These are phyloP conservation scores for Leersia perrieri DNA, from an alignment of 176 grass and related monocot genomes.

Conservation along the genomic window DNA sequence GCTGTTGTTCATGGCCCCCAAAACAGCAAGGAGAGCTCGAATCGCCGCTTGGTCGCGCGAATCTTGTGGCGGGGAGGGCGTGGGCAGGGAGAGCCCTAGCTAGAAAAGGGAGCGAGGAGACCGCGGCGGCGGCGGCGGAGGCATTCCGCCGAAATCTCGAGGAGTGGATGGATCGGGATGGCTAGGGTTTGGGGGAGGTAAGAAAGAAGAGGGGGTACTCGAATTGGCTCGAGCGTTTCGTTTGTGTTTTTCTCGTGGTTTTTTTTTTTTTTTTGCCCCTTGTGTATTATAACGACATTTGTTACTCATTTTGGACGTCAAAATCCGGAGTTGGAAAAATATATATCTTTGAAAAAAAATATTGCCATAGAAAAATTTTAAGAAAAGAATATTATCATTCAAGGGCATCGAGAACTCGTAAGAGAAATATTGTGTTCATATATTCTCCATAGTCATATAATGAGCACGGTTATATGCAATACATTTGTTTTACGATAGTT, in stretches of 20 bases:
- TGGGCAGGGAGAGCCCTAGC: neutral
- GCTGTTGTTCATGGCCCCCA: slow-evolving; percentile 65
- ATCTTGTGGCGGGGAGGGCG: neutral
- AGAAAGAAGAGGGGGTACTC: slow-evolving; percentile 3
- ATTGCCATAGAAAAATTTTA: too few species aligned
- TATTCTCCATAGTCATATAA: too few species aligned
- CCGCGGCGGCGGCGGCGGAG: slow-evolving; percentile 29
- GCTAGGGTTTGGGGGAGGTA: slow-evolving; percentile 55
- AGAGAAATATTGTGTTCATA: too few species aligned
- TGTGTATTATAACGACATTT: neutral
- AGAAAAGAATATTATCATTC: too few species aligned
- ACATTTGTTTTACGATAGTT: too few species aligned
- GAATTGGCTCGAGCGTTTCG: slow-evolving; percentile 31
- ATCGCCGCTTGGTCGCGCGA: slow-evolving; percentile 15
- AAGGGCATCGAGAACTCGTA: too few species aligned
- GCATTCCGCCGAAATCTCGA: slow-evolving; percentile 47
- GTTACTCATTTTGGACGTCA: neutral
- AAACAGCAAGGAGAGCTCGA: slow-evolving; percentile 27
- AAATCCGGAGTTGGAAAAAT: neutral
- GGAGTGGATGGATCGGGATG: slow-evolving; percentile 26
- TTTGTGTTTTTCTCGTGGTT: neutral
- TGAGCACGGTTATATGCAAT: too few species aligned
- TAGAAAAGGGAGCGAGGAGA: slow-evolving; percentile 3
- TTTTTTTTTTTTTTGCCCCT: neutral
- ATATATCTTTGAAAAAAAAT: too few species aligned